Conservation (phyloP, 495 filamentous ascomycete species). For the Durotheca rogersii region DNA sequence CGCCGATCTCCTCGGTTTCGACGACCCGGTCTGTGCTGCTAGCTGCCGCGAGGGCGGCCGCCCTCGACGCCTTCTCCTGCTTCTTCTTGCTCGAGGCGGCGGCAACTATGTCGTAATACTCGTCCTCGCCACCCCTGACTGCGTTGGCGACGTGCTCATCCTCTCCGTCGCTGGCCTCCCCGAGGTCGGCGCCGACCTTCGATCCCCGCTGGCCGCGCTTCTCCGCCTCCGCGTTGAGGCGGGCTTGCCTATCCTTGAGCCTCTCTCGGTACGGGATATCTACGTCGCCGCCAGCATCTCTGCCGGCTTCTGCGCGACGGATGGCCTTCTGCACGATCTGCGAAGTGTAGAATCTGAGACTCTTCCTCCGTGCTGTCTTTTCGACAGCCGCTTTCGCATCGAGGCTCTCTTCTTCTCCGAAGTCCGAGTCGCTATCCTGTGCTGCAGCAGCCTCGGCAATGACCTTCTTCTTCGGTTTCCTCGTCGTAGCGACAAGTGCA, state of each 20-base stretch:
- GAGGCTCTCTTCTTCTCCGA: constrained; percentile 60
- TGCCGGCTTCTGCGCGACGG: constrained; percentile 76
- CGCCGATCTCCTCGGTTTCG: constrained; percentile 58
- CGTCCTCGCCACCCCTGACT: constrained; percentile 61
- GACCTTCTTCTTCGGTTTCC: constrained; percentile 47
- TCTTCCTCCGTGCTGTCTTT: constrained; percentile 83
- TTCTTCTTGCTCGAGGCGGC: constrained; percentile 69
- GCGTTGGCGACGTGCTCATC: constrained; percentile 54
- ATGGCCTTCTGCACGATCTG: constrained; percentile 91
- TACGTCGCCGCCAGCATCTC: constrained; percentile 82
- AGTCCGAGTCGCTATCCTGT: constrained; percentile 60
- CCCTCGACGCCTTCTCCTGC: constrained; percentile 62
- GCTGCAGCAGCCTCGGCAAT: constrained; percentile 28
- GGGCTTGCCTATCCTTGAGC: constrained; percentile 75
- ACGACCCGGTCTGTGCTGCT: constrained; percentile 56
- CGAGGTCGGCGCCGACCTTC: constrained; percentile 60
- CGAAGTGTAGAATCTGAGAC: constrained; percentile 91
- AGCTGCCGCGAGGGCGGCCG: constrained; percentile 47
- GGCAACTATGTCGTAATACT: constrained; percentile 88
- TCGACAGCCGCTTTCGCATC: constrained; percentile 62
- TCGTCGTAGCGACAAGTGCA: constrained; percentile 43
- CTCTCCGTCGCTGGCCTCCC: constrained; percentile 61
- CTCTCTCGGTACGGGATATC: constrained; percentile 92
- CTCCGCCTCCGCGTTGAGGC: constrained; percentile 85
- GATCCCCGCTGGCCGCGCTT: constrained; percentile 69